Conservation (phyloP, 2,329 filamentous ascomycete species). For the Meredithiella fracta region DNA sequence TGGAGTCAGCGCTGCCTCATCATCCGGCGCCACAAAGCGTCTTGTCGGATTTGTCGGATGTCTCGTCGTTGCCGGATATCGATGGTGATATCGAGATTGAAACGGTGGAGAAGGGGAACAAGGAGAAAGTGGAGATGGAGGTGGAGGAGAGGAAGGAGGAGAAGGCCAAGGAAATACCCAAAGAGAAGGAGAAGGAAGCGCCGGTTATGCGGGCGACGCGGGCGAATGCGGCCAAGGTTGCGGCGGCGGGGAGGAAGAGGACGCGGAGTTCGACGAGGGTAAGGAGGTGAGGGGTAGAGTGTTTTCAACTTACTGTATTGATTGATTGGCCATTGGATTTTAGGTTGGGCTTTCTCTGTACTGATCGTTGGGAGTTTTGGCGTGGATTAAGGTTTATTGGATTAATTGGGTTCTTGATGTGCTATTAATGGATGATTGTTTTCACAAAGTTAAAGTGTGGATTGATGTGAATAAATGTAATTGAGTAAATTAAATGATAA, state of each 20-base stretch:
- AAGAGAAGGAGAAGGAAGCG: neutral
- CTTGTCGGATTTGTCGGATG: conserved; percentile 11
- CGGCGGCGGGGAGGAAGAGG: conserved; percentile 15
- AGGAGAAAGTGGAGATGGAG: neutral
- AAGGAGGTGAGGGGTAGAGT: conserved; percentile 7
- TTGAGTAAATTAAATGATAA: too few relatives aligned
- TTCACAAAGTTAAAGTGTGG: too few relatives aligned
- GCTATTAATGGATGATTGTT: too few relatives aligned
- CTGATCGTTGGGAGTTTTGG: too few relatives aligned
- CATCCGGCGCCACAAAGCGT: conserved; percentile 12
- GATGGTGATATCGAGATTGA: conserved; percentile 3
- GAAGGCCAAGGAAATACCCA: conserved; percentile 6
- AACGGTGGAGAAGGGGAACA: neutral
- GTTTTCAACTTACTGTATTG: too few relatives aligned
- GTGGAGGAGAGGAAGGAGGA: neutral
- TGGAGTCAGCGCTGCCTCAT: conserved; percentile 10
- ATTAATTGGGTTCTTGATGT: too few relatives aligned
- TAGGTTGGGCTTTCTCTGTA: too few relatives aligned
- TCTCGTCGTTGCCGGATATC: conserved; percentile 9
- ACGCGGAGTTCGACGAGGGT: conserved; percentile 16
- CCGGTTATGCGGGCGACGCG: conserved; percentile 8
- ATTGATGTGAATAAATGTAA: too few relatives aligned
- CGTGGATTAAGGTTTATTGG: too few relatives aligned
- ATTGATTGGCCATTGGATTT: too few relatives aligned
- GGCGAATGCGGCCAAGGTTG: conserved; percentile 7